Percentiles rank a stretch among this genome's conserved stretches.
phyloP scores from a whole-genome alignment of 257 asterid species.

The Rhazya stricta region DNA sequence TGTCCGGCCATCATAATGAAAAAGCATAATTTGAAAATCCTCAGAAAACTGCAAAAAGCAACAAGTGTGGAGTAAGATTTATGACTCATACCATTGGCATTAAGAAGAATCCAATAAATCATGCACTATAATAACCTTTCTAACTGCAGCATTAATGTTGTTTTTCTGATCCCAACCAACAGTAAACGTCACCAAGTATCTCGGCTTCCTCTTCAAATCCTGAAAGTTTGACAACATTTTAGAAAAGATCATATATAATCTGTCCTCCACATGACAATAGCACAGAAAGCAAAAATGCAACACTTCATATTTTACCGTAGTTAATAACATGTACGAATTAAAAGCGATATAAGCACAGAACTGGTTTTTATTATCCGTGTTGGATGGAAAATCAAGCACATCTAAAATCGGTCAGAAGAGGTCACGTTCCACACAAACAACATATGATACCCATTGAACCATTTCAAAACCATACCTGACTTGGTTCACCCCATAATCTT shows the following conservation, averaged over 20 bases:
- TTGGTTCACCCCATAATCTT: conserved; percentile 99
- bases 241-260: neutral
- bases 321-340: neutral
- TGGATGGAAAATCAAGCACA: neutral
- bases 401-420: neutral
- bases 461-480: conserved; percentile 50
- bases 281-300: neutral
- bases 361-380: neutral
- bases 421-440: neutral
- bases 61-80: neutral
- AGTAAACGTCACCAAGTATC: conserved; percentile 87
- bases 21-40: conserved; percentile 91
- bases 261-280: neutral
- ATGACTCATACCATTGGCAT: neutral
- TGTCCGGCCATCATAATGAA: conserved; percentile 93
- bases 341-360: neutral
- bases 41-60: conserved; percentile 65
- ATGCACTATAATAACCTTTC: conserved; percentile 51
- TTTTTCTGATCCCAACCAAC: conserved; percentile 83
- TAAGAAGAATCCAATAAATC: conserved; percentile 7
- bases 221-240: conserved; percentile 27
- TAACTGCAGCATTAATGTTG: conserved; percentile 74
- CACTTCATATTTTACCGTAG: neutral
- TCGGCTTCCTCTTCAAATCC: conserved; percentile 91
- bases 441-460: neutral